Conservation (phyloP, 768 basidiomycete genomes). For the Termitomyces sp. region DNA sequence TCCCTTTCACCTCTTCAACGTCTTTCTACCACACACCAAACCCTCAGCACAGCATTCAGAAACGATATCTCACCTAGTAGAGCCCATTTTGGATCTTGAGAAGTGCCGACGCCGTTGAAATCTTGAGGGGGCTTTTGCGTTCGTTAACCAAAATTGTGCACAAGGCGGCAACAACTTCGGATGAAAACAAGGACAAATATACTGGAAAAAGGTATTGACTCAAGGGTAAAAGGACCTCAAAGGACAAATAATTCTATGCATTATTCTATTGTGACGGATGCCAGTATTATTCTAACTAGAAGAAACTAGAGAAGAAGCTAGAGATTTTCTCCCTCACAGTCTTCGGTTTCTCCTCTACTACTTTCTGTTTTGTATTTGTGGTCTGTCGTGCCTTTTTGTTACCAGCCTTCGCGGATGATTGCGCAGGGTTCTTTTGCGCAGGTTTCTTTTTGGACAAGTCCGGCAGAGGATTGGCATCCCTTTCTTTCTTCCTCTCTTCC, state of each 20-base stretch:
- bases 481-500: background rate
- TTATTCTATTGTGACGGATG: background rate
- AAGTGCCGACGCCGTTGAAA: conserved; percentile 40
- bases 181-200: conserved; percentile 28
- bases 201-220: background rate
- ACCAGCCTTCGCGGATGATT: background rate
- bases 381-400: background rate
- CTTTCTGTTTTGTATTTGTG: background rate
- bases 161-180: conserved; percentile 17
- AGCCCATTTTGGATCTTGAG: conserved; percentile 66
- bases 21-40: conserved; percentile 7
- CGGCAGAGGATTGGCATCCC: background rate
- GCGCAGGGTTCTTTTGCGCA: background rate
- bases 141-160: conserved; percentile 19
- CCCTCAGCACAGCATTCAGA: conserved; percentile 14
- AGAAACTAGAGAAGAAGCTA: conserved; percentile 10
- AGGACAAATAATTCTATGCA: background rate
- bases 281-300: background rate
- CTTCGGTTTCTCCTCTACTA: background rate
- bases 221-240: no score
- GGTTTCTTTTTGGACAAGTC: background rate
- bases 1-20: conserved; percentile 22
- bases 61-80: conserved; percentile 61
- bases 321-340: conserved; percentile 4
- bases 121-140: conserved; percentile 31